phyloP scores from a whole-genome alignment of 1,284 basidiomycete species.

The Acaromyces ingoldii region DNA sequence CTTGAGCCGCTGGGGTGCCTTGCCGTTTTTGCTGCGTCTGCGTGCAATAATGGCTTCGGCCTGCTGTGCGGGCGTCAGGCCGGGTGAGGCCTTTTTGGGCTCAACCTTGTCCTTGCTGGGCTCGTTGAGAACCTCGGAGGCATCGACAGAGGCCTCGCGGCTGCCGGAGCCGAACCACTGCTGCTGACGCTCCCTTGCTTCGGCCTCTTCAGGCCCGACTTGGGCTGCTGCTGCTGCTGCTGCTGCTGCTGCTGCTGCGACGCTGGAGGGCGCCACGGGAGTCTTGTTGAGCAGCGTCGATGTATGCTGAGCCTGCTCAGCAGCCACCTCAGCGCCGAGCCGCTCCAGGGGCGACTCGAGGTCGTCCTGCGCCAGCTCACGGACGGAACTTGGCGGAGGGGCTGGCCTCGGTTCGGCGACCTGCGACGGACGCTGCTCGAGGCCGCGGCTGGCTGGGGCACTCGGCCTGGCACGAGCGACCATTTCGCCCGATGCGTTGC shows the following conservation, averaged over 20 bases:
- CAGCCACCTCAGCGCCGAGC: slow-evolving; percentile 28
- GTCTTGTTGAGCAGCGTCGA: too few relatives aligned
- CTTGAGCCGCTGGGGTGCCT: slow-evolving; percentile 1
- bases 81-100: too few relatives aligned
- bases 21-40: slow-evolving; percentile 33
- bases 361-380: background rate
- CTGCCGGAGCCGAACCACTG: too few relatives aligned
- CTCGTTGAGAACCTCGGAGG: too few relatives aligned
- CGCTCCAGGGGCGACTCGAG: slow-evolving; percentile 22
- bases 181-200: too few relatives aligned
- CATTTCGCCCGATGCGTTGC: background rate
- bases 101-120: too few relatives aligned
- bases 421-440: background rate
- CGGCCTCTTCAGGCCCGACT: background rate
- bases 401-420: too few relatives aligned
- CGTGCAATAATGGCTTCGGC: slow-evolving; percentile 41
- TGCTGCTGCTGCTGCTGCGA: background rate
- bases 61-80: slow-evolving; percentile 37
- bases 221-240: background rate
- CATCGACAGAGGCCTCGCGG: slow-evolving; percentile 1
- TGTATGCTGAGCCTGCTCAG: slow-evolving; percentile 1
- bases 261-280: too few relatives aligned
- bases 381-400: too few relatives aligned
- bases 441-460: background rate
- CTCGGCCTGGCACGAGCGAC: too few relatives aligned